These are phyloP conservation scores for Colletotrichum sp. DNA, from an alignment of 2,329 filamentous ascomycete genomes.

Conservation along the genomic window DNA sequence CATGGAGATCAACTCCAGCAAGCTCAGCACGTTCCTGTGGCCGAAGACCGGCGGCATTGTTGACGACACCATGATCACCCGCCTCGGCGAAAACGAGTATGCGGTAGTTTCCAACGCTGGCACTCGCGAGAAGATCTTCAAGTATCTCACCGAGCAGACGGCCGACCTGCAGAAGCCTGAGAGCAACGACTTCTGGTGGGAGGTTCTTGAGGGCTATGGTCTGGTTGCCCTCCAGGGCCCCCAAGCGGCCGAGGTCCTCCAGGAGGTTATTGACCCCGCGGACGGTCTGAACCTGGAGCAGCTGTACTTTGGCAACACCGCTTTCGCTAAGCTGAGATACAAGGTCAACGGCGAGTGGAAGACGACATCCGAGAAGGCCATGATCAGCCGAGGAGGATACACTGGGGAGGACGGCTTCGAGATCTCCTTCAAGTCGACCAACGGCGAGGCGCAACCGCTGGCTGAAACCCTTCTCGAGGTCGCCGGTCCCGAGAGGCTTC, in stretches of 20 bases:
- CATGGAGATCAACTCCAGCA: conserved; percentile 72
- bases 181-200: conserved; percentile 68
- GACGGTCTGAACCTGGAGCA: conserved; percentile 61
- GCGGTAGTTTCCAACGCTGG: conserved; percentile 97
- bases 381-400: conserved; percentile 91
- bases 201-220: conserved; percentile 73
- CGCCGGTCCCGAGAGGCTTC: conserved; percentile 66
- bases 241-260: conserved; percentile 72
- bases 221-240: conserved; percentile 92
- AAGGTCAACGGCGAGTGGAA: conserved; percentile 49
- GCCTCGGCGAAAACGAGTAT: conserved; percentile 75
- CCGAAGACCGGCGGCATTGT: conserved; percentile 86
- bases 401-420: conserved; percentile 99
- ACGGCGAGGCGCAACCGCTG: conserved; percentile 51
- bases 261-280: conserved; percentile 61
- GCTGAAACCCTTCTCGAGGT: conserved; percentile 65
- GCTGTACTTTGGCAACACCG: conserved; percentile 83
- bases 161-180: conserved; percentile 60
- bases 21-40: conserved; percentile 84
- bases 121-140: conserved; percentile 86
- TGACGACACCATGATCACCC: conserved; percentile 91
- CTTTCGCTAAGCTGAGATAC: conserved; percentile 69
- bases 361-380: conserved; percentile 51
- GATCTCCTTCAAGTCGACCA: conserved; percentile 69
- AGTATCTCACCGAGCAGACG: conserved; percentile 76